Conservation (phyloP, 2,329 filamentous ascomycete genomes). For the Furcasterigmium furcatum region DNA sequence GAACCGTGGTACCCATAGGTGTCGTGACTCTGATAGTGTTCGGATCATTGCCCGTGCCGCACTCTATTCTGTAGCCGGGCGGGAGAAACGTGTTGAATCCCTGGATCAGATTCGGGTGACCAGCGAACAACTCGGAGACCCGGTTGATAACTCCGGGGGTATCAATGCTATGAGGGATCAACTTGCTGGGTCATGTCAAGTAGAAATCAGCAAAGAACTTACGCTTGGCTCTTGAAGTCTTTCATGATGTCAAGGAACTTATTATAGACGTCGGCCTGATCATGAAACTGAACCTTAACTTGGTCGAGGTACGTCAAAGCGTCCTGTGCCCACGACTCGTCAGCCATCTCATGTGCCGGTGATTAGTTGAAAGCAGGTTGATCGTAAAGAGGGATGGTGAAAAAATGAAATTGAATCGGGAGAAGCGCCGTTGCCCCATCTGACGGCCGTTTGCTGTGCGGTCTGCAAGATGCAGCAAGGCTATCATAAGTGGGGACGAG, state of each 20-base stretch:
- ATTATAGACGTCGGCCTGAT: conserved; percentile 97
- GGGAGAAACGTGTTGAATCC: conserved; percentile 98
- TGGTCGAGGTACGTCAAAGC: conserved; percentile 96
- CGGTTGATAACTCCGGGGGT: conserved; percentile 96
- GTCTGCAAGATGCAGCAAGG: neutral
- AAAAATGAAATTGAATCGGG: no score
- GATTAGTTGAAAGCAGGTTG: neutral
- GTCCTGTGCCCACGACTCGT: conserved; percentile 34
- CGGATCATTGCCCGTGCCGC: conserved; percentile 87
- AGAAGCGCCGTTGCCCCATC: no score
- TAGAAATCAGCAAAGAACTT: conserved; percentile 32
- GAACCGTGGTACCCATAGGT: conserved; percentile 93
- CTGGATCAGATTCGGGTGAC: conserved; percentile 92
- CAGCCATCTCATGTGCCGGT: neutral
- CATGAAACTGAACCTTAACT: conserved; percentile 96
- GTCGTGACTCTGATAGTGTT: conserved; percentile 97
- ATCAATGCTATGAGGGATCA: conserved; percentile 65
- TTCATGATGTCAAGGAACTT: conserved; percentile 99
- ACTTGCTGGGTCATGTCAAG: conserved; percentile 5
- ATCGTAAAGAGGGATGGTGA: no score
- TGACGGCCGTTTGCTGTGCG: no score
- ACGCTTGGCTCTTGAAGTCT: conserved; percentile 97
- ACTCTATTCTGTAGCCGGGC: conserved; percentile 94
- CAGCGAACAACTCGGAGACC: conserved; percentile 92
- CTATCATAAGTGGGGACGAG: no score